These are phyloP conservation scores for Oxalis stricta DNA, from an alignment of 441 rosid species.

Conservation along the genomic window DNA sequence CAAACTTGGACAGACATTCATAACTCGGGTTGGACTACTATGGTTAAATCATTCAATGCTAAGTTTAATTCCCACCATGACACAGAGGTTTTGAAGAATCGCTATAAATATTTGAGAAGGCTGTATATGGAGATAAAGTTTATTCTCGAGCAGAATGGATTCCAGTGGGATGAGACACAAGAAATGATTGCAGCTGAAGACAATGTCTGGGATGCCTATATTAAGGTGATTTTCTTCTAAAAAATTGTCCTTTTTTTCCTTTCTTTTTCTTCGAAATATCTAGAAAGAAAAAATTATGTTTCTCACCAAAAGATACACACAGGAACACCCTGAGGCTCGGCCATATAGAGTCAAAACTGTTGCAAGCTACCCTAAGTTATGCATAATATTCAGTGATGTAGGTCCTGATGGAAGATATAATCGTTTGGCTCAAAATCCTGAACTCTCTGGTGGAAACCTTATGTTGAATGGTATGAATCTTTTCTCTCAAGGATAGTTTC, in stretches of 20 bases:
- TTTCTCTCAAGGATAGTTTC: constrained; percentile 2
- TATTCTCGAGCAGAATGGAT: constrained; percentile 56
- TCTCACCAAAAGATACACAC: constrained; percentile 17
- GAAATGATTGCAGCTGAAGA: constrained; percentile 84
- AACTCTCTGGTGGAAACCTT: constrained; percentile 20
- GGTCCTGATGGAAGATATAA: constrained; percentile 49
- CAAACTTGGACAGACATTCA: constrained; percentile 74
- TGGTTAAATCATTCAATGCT: constrained; percentile 48
- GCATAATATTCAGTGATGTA: constrained; percentile 62
- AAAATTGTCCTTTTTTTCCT: constrained; percentile 2
- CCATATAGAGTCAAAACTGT: constrained; percentile 77
- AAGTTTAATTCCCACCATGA: constrained; percentile 49
- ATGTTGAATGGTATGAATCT: constrained; percentile 35
- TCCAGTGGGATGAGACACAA: constrained; percentile 66
- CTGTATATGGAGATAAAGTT: constrained; percentile 52
- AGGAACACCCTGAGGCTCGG: constrained; percentile 87
- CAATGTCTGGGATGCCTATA: constrained; percentile 52
- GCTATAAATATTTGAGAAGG: constrained; percentile 76
- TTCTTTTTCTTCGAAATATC: no score
- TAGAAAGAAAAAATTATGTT: no score
- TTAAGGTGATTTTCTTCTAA: constrained; percentile 31
- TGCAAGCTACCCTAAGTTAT: constrained; percentile 60
- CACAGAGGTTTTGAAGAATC: constrained; percentile 75
- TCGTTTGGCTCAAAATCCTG: constrained; percentile 44
- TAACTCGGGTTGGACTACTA: constrained; percentile 62